These are phyloP conservation scores for Skeletonema marinoi DNA, from an alignment of 108 stramenopile species.

Conservation along the genomic window DNA sequence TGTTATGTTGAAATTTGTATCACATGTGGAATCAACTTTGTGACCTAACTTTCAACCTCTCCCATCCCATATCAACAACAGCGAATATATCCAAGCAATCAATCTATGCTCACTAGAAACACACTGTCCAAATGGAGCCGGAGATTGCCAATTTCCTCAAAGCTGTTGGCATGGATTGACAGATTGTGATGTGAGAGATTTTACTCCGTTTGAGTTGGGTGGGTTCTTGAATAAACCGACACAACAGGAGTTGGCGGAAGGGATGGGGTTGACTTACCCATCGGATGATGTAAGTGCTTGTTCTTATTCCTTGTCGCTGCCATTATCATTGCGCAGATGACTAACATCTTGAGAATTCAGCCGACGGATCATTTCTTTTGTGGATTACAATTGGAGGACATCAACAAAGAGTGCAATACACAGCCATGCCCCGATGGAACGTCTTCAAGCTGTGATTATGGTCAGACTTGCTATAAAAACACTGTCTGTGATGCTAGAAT, in stretches of 20 bases:
- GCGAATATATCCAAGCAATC: not conserved
- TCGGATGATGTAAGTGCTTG: slow-evolving; percentile 16
- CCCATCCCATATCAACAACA: not conserved
- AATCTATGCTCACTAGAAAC: slow-evolving; percentile 19
- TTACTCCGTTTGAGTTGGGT: slow-evolving; percentile 17
- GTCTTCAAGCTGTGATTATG: slow-evolving; percentile 2
- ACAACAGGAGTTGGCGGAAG: slow-evolving; percentile 16
- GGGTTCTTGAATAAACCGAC: slow-evolving; percentile 11
- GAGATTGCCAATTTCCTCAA: slow-evolving; percentile 11
- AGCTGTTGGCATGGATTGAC: slow-evolving; percentile 20
- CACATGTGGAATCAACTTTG: not conserved
- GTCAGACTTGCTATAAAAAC: slow-evolving; percentile 18
- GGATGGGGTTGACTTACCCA: slow-evolving; percentile 23
- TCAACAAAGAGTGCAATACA: not conserved
- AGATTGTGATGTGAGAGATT: slow-evolving; percentile 22
- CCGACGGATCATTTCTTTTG: slow-evolving; percentile 36
- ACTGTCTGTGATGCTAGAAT: slow-evolving; percentile 31
- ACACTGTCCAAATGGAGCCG: slow-evolving; percentile 19
- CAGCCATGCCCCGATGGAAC: slow-evolving; percentile 25
- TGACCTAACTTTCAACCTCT: not conserved
- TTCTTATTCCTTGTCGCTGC: not conserved
- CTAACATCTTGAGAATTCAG: not conserved
- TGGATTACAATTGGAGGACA: slow-evolving; percentile 7
- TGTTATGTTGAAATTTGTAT: no score
- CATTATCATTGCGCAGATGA: not conserved